Evolutionary conservation across 345 rosid species (phyloP).

Genomic region (Dipteronia sinensis): DNA sequence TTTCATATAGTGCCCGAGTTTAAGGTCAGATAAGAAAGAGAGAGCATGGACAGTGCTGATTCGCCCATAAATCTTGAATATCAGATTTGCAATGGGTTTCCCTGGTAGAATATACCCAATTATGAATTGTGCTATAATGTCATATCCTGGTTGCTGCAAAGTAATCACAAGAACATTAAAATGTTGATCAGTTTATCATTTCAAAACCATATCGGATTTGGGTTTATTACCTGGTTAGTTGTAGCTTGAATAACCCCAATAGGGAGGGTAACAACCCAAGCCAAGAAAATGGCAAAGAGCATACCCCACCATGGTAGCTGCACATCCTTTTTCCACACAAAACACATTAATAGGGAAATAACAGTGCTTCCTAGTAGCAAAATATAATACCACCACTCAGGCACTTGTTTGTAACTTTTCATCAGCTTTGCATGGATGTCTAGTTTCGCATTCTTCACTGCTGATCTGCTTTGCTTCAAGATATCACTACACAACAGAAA

Average conservation of each 20-base stretch:
- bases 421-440: constrained; percentile 83
- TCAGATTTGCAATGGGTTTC: constrained; percentile 89
- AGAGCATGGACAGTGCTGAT: constrained; percentile 96
- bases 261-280: constrained; percentile 93
- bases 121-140: constrained; percentile 96
- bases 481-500: constrained; percentile 67
- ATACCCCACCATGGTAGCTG: constrained; percentile 98
- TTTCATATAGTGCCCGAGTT: constrained; percentile 99
- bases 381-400: constrained; percentile 87
- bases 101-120: constrained; percentile 91
- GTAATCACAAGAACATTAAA: constrained; percentile 4
- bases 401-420: constrained; percentile 86
- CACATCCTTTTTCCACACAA: constrained; percentile 74
- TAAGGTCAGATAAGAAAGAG: constrained; percentile 95
- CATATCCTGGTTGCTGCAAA: constrained; percentile 98
- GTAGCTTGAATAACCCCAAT: constrained; percentile 99
- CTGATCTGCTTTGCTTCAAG: constrained; percentile 74
- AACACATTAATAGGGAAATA: constrained; percentile 71
- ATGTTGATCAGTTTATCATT: neutral
- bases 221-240: constrained; percentile 76
- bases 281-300: constrained; percentile 86
- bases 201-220: neutral
- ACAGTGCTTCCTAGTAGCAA: constrained; percentile 60
- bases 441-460: constrained; percentile 66
- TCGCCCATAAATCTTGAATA: constrained; percentile 95